A percentile compares a stretch with the other conserved stretches of the same genome.
Evolutionary conservation across 2,329 filamentous ascomycete species (phyloP).

Genomic region (Diaporthe helianthi): DNA sequence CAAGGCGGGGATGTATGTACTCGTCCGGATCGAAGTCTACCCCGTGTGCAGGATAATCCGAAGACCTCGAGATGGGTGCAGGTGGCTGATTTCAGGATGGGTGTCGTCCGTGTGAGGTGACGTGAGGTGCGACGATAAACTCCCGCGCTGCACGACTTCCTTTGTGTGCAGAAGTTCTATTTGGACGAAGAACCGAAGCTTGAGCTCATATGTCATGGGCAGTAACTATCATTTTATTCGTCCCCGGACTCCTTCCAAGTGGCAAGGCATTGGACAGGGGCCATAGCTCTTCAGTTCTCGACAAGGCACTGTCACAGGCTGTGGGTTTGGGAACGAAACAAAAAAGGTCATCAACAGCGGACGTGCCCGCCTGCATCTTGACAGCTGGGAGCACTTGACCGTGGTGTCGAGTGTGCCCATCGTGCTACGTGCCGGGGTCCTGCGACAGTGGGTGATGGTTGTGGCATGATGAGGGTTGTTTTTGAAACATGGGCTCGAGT

Average conservation of each 20-base stretch:
- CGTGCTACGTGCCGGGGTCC: conserved; percentile 27
- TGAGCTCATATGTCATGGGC: background rate
- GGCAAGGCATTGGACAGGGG: background rate
- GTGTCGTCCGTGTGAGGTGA: background rate
- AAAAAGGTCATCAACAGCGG: background rate
- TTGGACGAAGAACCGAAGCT: background rate
- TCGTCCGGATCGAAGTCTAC: background rate
- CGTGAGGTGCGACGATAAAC: background rate
- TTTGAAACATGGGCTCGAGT: conserved; percentile 12
- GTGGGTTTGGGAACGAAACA: conserved; percentile 16
- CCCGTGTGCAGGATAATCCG: background rate
- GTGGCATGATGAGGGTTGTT: conserved; percentile 13
- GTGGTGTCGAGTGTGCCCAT: background rate
- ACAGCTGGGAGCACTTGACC: background rate
- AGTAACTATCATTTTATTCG: background rate
- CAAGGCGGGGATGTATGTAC: background rate
- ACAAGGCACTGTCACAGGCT: conserved; percentile 4
- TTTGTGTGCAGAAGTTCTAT: background rate
- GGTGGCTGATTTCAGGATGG: too few species aligned
- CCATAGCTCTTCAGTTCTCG: background rate
- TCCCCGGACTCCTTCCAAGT: background rate
- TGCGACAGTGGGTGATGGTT: conserved; percentile 14
- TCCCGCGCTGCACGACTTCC: background rate
- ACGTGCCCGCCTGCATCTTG: background rate
- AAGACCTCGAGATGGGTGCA: background rate